phyloP scores from a whole-genome alignment of 2,329 filamentous ascomycete genomes.

The Pyrenophora tritici-repentis region DNA sequence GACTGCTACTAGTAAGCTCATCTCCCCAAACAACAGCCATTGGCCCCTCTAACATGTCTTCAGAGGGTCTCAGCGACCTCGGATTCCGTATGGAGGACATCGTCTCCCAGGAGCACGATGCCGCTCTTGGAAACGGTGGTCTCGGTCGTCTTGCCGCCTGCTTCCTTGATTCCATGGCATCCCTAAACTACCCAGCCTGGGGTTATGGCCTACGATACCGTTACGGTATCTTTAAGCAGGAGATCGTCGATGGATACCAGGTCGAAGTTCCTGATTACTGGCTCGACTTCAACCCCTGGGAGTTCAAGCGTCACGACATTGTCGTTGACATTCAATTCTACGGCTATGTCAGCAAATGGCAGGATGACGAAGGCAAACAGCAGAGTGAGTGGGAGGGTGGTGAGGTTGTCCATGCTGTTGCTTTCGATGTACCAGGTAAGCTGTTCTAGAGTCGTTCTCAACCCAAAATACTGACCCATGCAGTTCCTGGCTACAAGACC shows the following conservation, averaged over 20 bases:
- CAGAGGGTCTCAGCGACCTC: slow-evolving; percentile 83
- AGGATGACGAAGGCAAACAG: slow-evolving; percentile 75
- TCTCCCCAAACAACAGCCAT: neutral
- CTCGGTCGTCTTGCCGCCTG: slow-evolving; percentile 93
- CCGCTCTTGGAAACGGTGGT: slow-evolving; percentile 93
- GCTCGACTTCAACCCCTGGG: slow-evolving; percentile 99
- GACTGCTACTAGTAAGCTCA: slow-evolving; percentile 70
- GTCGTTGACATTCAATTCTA: slow-evolving; percentile 98
- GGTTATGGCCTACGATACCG: slow-evolving; percentile 94
- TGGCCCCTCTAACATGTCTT: slow-evolving; percentile 17
- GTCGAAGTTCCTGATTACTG: slow-evolving; percentile 98
- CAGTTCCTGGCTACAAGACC: slow-evolving; percentile 88
- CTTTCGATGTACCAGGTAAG: slow-evolving; percentile 75
- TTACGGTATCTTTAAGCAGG: slow-evolving; percentile 97
- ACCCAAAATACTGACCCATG: slow-evolving; percentile 36
- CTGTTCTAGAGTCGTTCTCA: neutral
- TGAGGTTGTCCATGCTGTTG: slow-evolving; percentile 88
- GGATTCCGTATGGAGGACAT: slow-evolving; percentile 98
- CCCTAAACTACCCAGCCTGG: slow-evolving; percentile 95
- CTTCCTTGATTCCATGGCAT: slow-evolving; percentile 94
- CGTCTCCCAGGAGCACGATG: slow-evolving; percentile 92
- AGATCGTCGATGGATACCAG: slow-evolving; percentile 97
- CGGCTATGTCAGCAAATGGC: slow-evolving; percentile 74
- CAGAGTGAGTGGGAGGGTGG: slow-evolving; percentile 85
- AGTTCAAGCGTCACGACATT: slow-evolving; percentile 94